A percentile compares a stretch with the other conserved stretches of the same genome.
These are phyloP conservation scores for Paramecium primaurelia DNA, from an alignment of 73 alveolate species.

Conservation along the genomic window DNA sequence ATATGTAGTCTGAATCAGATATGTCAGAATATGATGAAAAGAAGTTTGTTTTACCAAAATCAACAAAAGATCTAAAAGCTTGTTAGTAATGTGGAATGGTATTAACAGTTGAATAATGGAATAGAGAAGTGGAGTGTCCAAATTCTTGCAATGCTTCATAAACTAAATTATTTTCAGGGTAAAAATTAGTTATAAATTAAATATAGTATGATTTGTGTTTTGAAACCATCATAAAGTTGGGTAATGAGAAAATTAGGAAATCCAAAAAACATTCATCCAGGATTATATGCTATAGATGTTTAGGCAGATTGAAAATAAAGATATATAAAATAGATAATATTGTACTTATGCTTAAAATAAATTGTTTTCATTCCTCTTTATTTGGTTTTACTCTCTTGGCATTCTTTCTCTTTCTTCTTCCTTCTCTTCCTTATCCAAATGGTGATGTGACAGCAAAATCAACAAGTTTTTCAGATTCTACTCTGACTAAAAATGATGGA, in stretches of 20 bases:
- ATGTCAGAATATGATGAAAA: neutral
- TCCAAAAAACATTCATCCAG: neutral
- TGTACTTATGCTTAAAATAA: neutral
- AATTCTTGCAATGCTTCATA: neutral
- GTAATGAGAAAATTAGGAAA: neutral
- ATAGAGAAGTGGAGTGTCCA: neutral
- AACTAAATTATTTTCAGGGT: neutral
- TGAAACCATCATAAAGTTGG: conserved; percentile 33
- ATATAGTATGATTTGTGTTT: neutral
- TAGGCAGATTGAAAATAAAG: neutral
- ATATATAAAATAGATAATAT: neutral
- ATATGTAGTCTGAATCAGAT: conserved; percentile 5
- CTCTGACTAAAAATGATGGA: conserved; percentile 96
- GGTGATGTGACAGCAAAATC: conserved; percentile 87
- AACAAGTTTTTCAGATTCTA: conserved; percentile 92
- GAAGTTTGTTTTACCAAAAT: neutral
- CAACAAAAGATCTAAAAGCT: neutral
- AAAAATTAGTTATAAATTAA: neutral
- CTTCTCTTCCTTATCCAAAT: conserved; percentile 80
- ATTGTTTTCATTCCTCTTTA: conserved; percentile 51
- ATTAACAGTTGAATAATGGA: neutral
- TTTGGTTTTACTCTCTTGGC: conserved; percentile 68
- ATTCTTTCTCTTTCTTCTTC: conserved; percentile 88
- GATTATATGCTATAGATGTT: conserved; percentile 24
- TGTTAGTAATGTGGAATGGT: neutral